Evolutionary conservation across 2,329 filamentous ascomycete species (phyloP).

Genomic region (Fusarium longipes): DNA sequence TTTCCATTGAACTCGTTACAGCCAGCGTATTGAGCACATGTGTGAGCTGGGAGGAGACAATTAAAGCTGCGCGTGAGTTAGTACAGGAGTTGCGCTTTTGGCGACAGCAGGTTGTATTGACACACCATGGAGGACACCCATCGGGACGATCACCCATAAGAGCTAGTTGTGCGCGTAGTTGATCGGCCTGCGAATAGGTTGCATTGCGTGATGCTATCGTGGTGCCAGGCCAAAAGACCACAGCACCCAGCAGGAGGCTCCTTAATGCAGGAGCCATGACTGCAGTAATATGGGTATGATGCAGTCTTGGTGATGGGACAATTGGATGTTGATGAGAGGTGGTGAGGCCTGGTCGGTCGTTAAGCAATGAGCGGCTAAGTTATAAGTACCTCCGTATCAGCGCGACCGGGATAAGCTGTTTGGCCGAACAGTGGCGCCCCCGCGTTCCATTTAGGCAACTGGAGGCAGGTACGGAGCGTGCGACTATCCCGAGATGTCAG

Average conservation of each 20-base stretch:
- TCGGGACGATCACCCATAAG: constrained; percentile 79
- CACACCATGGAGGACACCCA: constrained; percentile 81
- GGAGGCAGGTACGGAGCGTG: constrained; percentile 36
- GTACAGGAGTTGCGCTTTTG: not conserved
- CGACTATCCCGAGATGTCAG: not conserved
- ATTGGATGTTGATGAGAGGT: constrained; percentile 28
- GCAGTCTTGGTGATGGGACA: constrained; percentile 29
- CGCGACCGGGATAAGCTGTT: constrained; percentile 44
- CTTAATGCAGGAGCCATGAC: constrained; percentile 56
- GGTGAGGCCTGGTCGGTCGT: constrained; percentile 31
- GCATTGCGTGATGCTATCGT: constrained; percentile 58
- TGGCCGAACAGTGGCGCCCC: constrained; percentile 44
- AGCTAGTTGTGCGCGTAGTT: constrained; percentile 73
- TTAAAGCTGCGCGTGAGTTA: constrained; percentile 78
- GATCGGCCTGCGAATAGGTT: constrained; percentile 71
- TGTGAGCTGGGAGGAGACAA: constrained; percentile 92
- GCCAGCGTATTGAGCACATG: constrained; percentile 87
- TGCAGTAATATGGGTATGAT: constrained; percentile 42
- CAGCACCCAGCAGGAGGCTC: constrained; percentile 54
- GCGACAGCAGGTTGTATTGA: not conserved
- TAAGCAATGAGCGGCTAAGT: constrained; percentile 8
- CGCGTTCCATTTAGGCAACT: constrained; percentile 40
- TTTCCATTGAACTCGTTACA: constrained; percentile 93
- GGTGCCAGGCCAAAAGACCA: constrained; percentile 55
- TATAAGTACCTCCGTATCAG: constrained; percentile 12